phyloP scores from a whole-genome alignment of 2,329 filamentous ascomycete species.

The Emmonsiellopsis sp. region DNA sequence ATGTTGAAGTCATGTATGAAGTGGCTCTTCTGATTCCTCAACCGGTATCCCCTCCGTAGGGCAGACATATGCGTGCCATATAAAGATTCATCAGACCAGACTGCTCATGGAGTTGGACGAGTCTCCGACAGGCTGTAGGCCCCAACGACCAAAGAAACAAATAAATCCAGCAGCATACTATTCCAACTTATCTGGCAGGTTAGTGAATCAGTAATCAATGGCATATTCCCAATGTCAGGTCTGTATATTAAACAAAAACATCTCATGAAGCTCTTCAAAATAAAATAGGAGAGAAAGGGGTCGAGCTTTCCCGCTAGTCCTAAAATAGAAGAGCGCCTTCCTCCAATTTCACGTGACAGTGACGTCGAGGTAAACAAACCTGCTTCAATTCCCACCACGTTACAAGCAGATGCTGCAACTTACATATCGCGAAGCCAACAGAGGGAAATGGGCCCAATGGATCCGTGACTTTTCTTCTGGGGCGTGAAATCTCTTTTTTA shows the following conservation, averaged over 20 bases:
- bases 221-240: too few species aligned
- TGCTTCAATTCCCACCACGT: slow-evolving; percentile 11
- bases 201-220: too few species aligned
- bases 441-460: slow-evolving; percentile 12
- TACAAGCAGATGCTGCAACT: slow-evolving; percentile 6
- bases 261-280: neutral
- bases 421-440: slow-evolving; percentile 20
- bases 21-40: neutral
- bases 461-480: neutral
- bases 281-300: neutral
- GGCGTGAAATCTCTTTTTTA: slow-evolving; percentile 16
- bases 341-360: neutral
- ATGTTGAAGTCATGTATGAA: neutral
- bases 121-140: too few species aligned
- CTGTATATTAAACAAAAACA: neutral
- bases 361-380: slow-evolving; percentile 6
- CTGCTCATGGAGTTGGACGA: too few species aligned
- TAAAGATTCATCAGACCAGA: too few species aligned
- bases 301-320: neutral
- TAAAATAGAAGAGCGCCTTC: neutral
- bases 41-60: neutral
- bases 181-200: too few species aligned
- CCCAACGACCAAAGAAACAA: too few species aligned
- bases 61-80: neutral
- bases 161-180: too few species aligned